Conservation (phyloP, 2,329 filamentous ascomycete genomes). For the Fusarium torreyae region DNA sequence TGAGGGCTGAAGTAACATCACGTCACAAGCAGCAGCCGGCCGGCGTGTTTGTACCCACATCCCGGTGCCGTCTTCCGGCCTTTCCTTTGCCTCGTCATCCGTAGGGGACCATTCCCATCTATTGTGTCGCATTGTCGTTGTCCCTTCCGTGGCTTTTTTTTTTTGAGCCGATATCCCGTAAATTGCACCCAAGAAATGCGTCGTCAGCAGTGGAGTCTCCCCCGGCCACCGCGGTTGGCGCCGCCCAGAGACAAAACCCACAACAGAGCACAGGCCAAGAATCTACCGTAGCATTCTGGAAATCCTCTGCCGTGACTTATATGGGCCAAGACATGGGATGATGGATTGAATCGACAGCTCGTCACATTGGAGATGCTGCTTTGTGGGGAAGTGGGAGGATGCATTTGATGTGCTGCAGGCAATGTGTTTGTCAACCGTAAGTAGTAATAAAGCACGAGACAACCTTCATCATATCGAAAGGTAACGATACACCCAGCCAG, state of each 20-base stretch:
- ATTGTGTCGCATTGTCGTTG: not conserved
- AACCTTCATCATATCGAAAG: constrained; percentile 5
- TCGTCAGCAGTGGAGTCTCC: constrained; percentile 43
- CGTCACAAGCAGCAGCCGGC: constrained; percentile 18
- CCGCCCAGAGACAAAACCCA: constrained; percentile 19
- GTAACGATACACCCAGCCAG: constrained; percentile 21
- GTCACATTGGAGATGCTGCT: not conserved
- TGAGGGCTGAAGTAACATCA: constrained; percentile 1
- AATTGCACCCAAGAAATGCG: constrained; percentile 37
- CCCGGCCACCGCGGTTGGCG: constrained; percentile 19
- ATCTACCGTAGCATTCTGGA: not conserved
- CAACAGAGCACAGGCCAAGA: constrained; percentile 19
- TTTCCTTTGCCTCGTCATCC: constrained; percentile 26
- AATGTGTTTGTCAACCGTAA: constrained; percentile 14
- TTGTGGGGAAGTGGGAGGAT: constrained; percentile 26
- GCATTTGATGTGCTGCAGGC: constrained; percentile 3
- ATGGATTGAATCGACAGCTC: not conserved
- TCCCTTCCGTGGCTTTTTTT: not conserved
- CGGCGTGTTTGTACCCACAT: constrained; percentile 35
- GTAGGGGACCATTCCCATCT: constrained; percentile 13
- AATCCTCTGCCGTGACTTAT: too few species aligned
- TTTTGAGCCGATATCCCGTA: constrained; percentile 18
- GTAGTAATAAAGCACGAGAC: constrained; percentile 36
- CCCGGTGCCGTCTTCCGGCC: constrained; percentile 42
- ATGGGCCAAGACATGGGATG: not conserved